Conservation (phyloP, 2,329 filamentous ascomycete genomes). For the Trichoderma simmonsii region DNA sequence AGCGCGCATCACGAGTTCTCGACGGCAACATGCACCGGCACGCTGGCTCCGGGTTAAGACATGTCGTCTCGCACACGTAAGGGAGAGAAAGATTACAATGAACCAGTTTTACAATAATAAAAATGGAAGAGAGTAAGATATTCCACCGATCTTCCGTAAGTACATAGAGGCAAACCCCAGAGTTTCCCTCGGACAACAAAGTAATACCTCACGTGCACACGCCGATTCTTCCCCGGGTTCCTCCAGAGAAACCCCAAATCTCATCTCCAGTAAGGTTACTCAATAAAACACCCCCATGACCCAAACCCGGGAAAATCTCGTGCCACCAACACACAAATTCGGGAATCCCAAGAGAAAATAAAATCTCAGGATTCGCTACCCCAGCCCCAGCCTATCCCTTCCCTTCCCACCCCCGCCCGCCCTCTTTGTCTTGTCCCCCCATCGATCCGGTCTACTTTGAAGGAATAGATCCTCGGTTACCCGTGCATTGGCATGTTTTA, state of each 20-base stretch:
- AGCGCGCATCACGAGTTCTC: background rate
- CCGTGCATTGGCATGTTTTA: background rate
- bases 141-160: background rate
- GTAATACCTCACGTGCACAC: conserved; percentile 10
- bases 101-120: background rate
- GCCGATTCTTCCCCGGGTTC: background rate
- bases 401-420: background rate
- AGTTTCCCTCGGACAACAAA: background rate
- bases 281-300: background rate
- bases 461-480: background rate
- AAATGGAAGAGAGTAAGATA: background rate
- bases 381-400: background rate
- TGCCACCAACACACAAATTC: background rate
- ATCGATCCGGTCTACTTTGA: background rate
- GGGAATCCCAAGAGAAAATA: background rate
- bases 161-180: background rate
- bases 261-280: background rate
- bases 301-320: conserved; percentile 9
- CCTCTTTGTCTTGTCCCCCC: background rate
- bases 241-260: background rate
- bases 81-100: background rate
- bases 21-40: background rate
- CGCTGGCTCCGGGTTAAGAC: background rate
- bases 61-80: background rate
- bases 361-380: background rate